Conservation (phyloP, 2,329 filamentous ascomycete species). For the Colletotrichum sp. region DNA sequence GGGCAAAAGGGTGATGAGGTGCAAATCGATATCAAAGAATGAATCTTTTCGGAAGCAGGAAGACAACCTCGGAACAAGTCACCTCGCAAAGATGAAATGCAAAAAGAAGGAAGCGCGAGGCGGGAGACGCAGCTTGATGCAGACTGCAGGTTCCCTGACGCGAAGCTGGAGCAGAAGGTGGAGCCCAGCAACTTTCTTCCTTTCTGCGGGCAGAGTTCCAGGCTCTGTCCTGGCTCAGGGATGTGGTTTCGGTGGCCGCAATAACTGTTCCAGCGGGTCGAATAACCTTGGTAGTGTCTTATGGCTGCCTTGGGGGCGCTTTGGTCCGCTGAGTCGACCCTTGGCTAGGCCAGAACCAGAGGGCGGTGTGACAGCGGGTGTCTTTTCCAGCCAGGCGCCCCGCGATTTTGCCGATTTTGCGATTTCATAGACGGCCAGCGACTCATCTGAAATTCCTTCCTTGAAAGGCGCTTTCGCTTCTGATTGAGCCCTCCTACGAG, state of each 20-base stretch:
- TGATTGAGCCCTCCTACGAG: neutral
- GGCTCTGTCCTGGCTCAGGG: neutral
- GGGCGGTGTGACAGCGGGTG: constrained; percentile 2
- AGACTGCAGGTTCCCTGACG: constrained; percentile 4
- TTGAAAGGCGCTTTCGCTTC: neutral
- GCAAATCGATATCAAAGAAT: neutral
- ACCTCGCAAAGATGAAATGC: neutral
- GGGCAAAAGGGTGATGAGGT: neutral
- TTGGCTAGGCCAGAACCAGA: neutral
- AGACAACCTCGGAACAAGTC: neutral
- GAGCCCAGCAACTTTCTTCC: constrained; percentile 9
- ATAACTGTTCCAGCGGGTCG: constrained; percentile 13
- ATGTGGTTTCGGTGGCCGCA: constrained; percentile 4
- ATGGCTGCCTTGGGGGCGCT: neutral
- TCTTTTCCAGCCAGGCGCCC: neutral
- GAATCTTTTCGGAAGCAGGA: neutral
- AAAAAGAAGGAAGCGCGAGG: neutral
- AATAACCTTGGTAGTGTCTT: neutral
- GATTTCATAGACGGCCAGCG: neutral
- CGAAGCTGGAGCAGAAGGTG: constrained; percentile 11
- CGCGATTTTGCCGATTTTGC: constrained; percentile 12
- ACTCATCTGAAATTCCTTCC: neutral
- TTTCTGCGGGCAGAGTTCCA: neutral
- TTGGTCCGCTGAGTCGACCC: neutral
- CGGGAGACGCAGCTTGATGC: neutral